phyloP scores from a whole-genome alignment of 2,329 filamentous ascomycete genomes.

The Sporothrix schenckii region DNA sequence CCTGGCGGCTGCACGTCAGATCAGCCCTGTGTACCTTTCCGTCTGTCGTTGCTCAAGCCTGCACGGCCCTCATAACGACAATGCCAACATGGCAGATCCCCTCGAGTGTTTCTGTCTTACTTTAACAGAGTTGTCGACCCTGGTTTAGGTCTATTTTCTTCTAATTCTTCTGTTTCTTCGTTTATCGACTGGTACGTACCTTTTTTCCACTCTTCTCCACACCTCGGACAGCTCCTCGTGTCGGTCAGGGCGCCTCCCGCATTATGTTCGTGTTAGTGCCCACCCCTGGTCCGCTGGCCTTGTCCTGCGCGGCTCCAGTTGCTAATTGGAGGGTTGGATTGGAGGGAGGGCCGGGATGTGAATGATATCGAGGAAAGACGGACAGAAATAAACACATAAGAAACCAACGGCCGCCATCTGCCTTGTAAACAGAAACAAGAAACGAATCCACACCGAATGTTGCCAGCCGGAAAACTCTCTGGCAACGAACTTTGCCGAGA shows the following conservation, averaged over 20 bases:
- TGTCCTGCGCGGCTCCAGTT: background rate
- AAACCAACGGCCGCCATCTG: background rate
- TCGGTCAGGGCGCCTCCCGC: slow-evolving; percentile 8
- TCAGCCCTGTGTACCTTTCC: slow-evolving; percentile 20
- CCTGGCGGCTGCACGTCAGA: slow-evolving; percentile 17
- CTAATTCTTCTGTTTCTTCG: background rate
- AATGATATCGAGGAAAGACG: background rate
- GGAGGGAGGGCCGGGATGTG: background rate
- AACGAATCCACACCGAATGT: background rate
- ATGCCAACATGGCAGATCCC: background rate
- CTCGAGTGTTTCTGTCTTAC: background rate
- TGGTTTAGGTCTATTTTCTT: too few species aligned
- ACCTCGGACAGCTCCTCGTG: slow-evolving; percentile 3
- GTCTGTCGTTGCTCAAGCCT: background rate
- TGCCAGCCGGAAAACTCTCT: background rate
- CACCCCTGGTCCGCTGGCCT: background rate
- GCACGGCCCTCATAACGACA: background rate
- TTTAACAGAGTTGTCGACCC: too few species aligned
- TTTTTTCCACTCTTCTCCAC: background rate
- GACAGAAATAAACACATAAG: background rate
- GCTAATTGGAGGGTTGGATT: background rate
- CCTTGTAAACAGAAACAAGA: background rate
- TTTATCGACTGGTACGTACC: background rate
- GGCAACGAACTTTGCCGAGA: background rate
- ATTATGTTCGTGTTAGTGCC: slow-evolving; percentile 16